A percentile compares a stretch with the other conserved stretches of the same genome.
Evolutionary conservation across 257 asterid genomes (phyloP).

Genomic region (Solanum stenotomum): DNA sequence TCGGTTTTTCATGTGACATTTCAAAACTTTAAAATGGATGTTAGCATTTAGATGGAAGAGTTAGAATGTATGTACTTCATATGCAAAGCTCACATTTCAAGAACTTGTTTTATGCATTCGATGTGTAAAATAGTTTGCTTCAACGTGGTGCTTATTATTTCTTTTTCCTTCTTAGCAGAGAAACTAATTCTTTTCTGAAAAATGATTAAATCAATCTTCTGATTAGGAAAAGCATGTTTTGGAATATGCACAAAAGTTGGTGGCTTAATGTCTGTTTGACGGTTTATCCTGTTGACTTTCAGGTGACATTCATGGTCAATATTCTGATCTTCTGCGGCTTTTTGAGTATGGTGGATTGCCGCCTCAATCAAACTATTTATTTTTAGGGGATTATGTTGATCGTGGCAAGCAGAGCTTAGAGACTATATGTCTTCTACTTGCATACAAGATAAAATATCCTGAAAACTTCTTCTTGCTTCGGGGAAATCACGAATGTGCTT

Average conservation of each 20-base stretch:
- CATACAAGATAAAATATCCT: constrained; percentile 27
- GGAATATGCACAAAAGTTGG: neutral
- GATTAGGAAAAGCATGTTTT: neutral
- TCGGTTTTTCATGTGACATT: neutral
- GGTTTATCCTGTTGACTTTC: neutral
- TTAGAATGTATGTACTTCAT: neutral
- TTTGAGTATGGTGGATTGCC: constrained; percentile 30
- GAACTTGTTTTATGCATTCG: neutral
- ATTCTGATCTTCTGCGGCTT: constrained; percentile 28
- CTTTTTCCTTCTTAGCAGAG: neutral
- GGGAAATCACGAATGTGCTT: constrained; percentile 32
- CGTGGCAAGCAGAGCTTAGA: constrained; percentile 35
- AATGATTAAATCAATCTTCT: neutral
- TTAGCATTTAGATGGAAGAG: neutral
- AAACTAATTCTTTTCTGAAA: neutral
- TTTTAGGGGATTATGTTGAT: constrained; percentile 31
- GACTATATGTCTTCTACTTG: constrained; percentile 28
- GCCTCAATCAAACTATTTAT: constrained; percentile 23
- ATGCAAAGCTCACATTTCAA: neutral
- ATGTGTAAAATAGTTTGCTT: neutral
- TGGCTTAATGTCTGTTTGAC: neutral
- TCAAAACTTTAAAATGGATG: neutral
- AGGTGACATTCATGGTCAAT: constrained; percentile 36
- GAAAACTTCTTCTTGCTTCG: constrained; percentile 26
- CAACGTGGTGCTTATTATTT: neutral